phyloP scores from a whole-genome alignment of 768 basidiomycete genomes.

The Podaxis sp. region DNA sequence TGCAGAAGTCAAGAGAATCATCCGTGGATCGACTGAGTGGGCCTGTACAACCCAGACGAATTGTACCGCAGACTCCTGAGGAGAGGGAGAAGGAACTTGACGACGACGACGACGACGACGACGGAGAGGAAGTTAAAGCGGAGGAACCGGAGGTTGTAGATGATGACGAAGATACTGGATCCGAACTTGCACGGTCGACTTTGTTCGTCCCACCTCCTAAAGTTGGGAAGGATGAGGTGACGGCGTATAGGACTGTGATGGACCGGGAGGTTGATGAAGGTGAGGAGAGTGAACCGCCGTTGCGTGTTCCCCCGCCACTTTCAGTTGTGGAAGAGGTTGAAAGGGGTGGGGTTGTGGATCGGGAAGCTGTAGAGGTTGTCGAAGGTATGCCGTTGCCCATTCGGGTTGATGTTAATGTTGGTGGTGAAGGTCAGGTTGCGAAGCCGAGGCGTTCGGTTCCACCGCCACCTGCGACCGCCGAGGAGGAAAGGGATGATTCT shows the following conservation, averaged over 20 bases:
- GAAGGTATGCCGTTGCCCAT: constrained; percentile 11
- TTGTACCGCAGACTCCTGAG: constrained; percentile 25
- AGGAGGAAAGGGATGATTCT: constrained; percentile 17
- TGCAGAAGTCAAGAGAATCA: neutral
- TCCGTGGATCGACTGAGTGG: constrained; percentile 8
- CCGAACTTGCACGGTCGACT: constrained; percentile 18
- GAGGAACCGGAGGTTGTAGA: neutral
- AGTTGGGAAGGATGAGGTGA: constrained; percentile 4
- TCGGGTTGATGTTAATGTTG: constrained; percentile 1
- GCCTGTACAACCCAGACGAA: constrained; percentile 19
- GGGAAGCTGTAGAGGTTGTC: neutral
- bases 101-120: constrained; percentile 16
- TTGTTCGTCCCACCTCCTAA: constrained; percentile 25
- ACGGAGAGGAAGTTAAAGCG: neutral
- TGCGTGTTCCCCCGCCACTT: constrained; percentile 18
- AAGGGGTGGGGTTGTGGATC: neutral
- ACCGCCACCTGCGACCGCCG: constrained; percentile 12
- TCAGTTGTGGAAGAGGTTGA: neutral
- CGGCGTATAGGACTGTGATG: constrained; percentile 9
- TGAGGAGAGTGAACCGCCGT: constrained; percentile 22
- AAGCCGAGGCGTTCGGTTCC: constrained; percentile 11
- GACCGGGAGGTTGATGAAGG: constrained; percentile 19
- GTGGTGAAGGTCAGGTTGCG: constrained; percentile 12
- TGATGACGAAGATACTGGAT: neutral
- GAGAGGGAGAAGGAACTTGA: neutral